phyloP scores from a whole-genome alignment of 257 asterid genomes.

The Solanum okadae region DNA sequence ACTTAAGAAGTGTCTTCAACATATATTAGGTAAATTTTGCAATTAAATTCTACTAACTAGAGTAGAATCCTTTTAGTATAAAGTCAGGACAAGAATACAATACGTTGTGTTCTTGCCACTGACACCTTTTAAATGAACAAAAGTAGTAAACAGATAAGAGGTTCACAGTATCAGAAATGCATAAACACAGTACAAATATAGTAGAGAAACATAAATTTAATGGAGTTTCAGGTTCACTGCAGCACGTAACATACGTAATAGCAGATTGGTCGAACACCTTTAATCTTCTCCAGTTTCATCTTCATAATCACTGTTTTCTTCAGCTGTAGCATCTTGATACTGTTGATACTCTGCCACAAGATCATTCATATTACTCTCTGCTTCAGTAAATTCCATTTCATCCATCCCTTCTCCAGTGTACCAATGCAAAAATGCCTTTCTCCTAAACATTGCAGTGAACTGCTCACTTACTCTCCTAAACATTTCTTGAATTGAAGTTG shows the following conservation, averaged over 20 bases:
- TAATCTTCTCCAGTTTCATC: constrained; percentile 2
- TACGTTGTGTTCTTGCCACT: background rate
- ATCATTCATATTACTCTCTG: constrained; percentile 2
- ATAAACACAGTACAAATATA: background rate
- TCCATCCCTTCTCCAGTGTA: constrained; percentile 3
- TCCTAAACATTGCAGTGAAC: constrained; percentile 23
- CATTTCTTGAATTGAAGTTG: constrained; percentile 25
- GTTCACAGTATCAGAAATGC: background rate
- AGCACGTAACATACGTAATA: background rate
- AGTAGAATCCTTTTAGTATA: background rate
- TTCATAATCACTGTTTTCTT: background rate
- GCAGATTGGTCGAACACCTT: background rate
- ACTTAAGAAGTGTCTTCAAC: background rate
- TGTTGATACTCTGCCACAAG: background rate
- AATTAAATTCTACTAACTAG: background rate
- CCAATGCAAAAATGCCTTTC: constrained; percentile 23
- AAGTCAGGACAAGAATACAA: background rate
- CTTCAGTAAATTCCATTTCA: constrained; percentile 4
- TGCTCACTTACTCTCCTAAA: constrained; percentile 22
- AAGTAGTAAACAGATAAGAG: background rate
- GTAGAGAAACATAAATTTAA: background rate
- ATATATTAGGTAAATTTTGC: background rate
- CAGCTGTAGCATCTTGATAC: background rate
- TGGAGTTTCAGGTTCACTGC: background rate
- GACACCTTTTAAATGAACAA: background rate